phyloP scores from a whole-genome alignment of 352 stramenopile genomes.

The Blastocystis sp. region DNA sequence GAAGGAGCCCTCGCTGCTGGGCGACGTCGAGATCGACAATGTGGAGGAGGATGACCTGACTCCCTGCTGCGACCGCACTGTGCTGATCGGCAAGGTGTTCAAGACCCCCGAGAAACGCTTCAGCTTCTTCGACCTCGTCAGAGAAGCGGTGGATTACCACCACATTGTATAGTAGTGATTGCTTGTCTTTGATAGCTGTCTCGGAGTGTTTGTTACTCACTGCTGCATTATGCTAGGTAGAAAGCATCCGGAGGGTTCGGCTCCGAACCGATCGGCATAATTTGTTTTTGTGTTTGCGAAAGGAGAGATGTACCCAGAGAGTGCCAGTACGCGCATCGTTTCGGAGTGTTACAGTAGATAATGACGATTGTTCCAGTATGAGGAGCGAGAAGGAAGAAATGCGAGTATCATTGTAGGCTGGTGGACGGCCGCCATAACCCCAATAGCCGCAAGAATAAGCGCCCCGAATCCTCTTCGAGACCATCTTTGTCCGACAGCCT shows the following conservation, averaged over 20 bases:
- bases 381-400: too few species aligned
- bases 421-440: background rate
- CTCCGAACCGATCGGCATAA: too few species aligned
- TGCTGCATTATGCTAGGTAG: too few species aligned
- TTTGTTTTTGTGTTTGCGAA: too few species aligned
- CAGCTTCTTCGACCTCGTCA: conserved; percentile 43
- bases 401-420: too few species aligned
- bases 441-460: conserved; percentile 26
- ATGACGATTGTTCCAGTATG: too few species aligned
- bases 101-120: conserved; percentile 32
- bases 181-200: background rate
- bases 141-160: conserved; percentile 26
- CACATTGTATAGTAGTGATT: background rate
- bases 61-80: conserved; percentile 26
- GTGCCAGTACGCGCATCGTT: too few species aligned
- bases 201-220: too few species aligned
- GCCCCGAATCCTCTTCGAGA: background rate
- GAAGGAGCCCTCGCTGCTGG: conserved; percentile 9
- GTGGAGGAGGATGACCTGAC: background rate
- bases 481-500: conserved; percentile 35
- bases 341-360: too few species aligned
- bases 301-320: too few species aligned
- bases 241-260: too few species aligned
- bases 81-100: conserved; percentile 54
- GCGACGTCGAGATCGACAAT: conserved; percentile 11